Evolutionary conservation across 495 filamentous ascomycete genomes (phyloP), one percentile per base, ranked within the genome.

Genomic region (Rhizodiscina lignyota): DNA sequence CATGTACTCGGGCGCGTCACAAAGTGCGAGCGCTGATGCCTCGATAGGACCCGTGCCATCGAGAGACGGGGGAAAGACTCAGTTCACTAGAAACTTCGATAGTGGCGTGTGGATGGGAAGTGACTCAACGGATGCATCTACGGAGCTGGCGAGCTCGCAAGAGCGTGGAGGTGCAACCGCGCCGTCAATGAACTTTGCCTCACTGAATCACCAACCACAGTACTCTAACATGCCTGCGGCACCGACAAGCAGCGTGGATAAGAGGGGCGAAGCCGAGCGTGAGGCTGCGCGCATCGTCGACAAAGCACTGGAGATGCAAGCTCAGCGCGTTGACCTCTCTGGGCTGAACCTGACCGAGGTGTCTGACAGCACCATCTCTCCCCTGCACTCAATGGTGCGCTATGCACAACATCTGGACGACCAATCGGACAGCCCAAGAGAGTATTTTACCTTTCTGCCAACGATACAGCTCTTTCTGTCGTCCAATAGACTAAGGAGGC

Each of bases 101-200:
- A 84, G 78, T 55, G 82, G 79, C 36, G 73, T 87, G n/a, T 86
- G 71, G 66, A 70, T 86, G 69, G 73, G 68, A 12, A 80, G 77
- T 60, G 61, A 27, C 24, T 12, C 18, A 37, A 4, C 35, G 43
- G 16, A 18, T 41, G 3, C 32, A 46, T 22, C 23, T 54, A 13
- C 51, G 39, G 36, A 37, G 48, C 8, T 37, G 45, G 2, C 44
- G 49, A 27, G 33, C 52, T 38, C 24, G 24, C 24, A 6, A 27
- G 24, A 13, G 24, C 6, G 24, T 27, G 6, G 24, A 27, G 6
- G 13, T 27, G 8, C 8, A 27, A 27, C n/a, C n/a, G n/a, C n/a
- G n/a, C n/a, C n/a, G n/a, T n/a, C n/a, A n/a, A n/a, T n/a, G n/a
- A n/a, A n/a, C n/a, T n/a, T n/a, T n/a, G n/a, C n/a, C n/a, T n/a